These are phyloP conservation scores for Tuber microsphaerosporum DNA, from an alignment of 495 filamentous ascomycete species.

Conservation along the genomic window DNA sequence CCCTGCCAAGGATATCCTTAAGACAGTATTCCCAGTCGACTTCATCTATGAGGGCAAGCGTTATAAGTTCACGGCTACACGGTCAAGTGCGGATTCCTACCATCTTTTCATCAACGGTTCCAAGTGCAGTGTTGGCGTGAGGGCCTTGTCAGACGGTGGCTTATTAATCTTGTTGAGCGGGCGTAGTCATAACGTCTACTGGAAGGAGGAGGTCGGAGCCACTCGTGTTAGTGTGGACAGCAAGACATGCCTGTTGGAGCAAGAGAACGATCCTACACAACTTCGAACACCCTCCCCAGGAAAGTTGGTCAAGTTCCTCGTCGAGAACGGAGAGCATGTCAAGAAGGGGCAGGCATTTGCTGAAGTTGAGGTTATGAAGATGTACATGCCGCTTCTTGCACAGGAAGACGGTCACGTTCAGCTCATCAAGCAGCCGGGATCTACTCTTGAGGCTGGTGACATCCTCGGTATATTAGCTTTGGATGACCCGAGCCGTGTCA, in stretches of 20 bases:
- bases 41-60: slow-evolving; percentile 96
- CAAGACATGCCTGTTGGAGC: slow-evolving; percentile 95
- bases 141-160: slow-evolving; percentile 87
- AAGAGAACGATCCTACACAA: slow-evolving; percentile 98
- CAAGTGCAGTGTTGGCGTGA: slow-evolving; percentile 87
- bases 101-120: slow-evolving; percentile 99
- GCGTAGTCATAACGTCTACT: slow-evolving; percentile 95
- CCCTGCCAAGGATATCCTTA: slow-evolving; percentile 87
- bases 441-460: slow-evolving; percentile 94
- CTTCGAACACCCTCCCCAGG: slow-evolving; percentile 89
- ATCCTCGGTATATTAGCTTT: slow-evolving; percentile 96
- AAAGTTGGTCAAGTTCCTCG: slow-evolving; percentile 96
- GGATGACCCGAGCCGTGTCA: slow-evolving; percentile 92
- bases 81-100: slow-evolving; percentile 88
- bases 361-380: slow-evolving; percentile 99
- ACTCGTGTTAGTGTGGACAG: slow-evolving; percentile 93
- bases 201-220: slow-evolving; percentile 96
- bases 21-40: slow-evolving; percentile 95
- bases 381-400: slow-evolving; percentile 99
- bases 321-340: slow-evolving; percentile 94
- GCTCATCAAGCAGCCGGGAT: slow-evolving; percentile 97
- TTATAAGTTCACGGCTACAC: slow-evolving; percentile 97
- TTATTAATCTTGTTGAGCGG: slow-evolving; percentile 84
- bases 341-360: slow-evolving; percentile 88
- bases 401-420: slow-evolving; percentile 95